These are phyloP conservation scores for Penicillium occitanis DNA, from an alignment of 2,329 filamentous ascomycete genomes.

Conservation along the genomic window DNA sequence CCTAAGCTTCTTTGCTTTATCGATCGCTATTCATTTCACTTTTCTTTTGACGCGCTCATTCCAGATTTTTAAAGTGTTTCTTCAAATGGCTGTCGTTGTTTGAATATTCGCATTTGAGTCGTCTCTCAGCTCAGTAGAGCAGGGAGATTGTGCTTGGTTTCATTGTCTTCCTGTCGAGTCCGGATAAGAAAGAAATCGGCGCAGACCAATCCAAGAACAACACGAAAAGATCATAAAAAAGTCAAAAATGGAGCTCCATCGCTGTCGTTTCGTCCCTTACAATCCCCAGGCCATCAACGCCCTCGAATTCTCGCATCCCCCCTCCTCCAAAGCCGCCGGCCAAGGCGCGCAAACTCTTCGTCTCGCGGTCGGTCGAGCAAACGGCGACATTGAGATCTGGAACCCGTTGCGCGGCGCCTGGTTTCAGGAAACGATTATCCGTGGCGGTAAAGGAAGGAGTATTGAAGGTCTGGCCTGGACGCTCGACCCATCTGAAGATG, in stretches of 20 bases:
- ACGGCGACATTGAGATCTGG: constrained; percentile 98
- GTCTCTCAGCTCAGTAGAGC: constrained; percentile 10
- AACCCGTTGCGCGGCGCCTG: constrained; percentile 79
- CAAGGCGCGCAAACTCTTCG: constrained; percentile 63
- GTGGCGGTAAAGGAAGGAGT: constrained; percentile 78
- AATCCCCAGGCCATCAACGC: constrained; percentile 90
- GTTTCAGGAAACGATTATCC: constrained; percentile 85
- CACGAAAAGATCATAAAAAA: background rate
- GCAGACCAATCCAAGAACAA: background rate
- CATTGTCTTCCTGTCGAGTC: background rate
- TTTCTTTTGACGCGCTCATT: background rate
- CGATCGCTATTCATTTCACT: constrained; percentile 19
- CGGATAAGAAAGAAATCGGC: background rate
- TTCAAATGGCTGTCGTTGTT: constrained; percentile 21
- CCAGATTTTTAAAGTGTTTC: background rate
- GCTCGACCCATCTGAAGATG: constrained; percentile 72
- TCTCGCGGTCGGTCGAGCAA: constrained; percentile 85
- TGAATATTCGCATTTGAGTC: constrained; percentile 11
- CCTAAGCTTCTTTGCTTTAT: constrained; percentile 22
- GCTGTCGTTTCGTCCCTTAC: constrained; percentile 92
- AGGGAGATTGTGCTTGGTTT: constrained; percentile 7
- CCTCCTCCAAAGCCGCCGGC: constrained; percentile 45
- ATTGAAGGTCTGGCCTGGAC: constrained; percentile 92
- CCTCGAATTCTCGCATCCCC: constrained; percentile 84
- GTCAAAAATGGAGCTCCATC: constrained; percentile 82